Evolutionary conservation across 768 basidiomycete genomes (phyloP), one percentile per base, ranked within the genome.

Genomic region (Aureoboletus auriporus): DNA sequence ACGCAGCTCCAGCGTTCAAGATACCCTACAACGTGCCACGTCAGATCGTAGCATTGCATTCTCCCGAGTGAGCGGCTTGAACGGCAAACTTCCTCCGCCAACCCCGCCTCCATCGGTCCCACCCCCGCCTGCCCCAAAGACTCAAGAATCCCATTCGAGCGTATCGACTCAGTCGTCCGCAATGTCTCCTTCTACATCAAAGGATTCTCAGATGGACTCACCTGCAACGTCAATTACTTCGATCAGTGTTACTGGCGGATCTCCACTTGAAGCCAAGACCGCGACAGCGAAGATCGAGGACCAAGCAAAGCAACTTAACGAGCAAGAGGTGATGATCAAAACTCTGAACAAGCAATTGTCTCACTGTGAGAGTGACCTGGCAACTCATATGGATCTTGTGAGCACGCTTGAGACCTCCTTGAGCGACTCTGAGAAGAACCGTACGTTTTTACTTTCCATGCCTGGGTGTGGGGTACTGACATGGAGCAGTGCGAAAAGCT

Each of bases 311-410:
- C 82, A 79, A 39, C 70, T 93, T 33, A 87, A 82, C 11, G 92
- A 94, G 71, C 87, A 91, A 62, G 87, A 91, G 57, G 80, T 76
- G 43, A 93, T 92, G 86, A 90, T 95, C 71, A 89, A 90, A 69
- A 93, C 89, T 20, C 78, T 96, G 53, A 93, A 93, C 69, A 93
- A 95, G 67, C 92, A 93, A 67, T 66, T 96, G 41, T 83, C 82
- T n/a, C 93, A 95, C 65, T 93, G 91, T 61, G 93, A 96, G 69
- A 80, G 78, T 52, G 93, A 96, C 67, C 73, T 94, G 54, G 89
- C 93, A 57, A 84, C 88, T 26, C 91, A 94, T 61, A 91, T 93
- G 79, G 90, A 95, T 64, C 79, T 93, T 45, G 90, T 93, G 52
- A 77, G 72, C 53, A 89, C 85, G 9, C 75, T 95, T 23, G 91